These are phyloP conservation scores for Camelina sativa DNA, from an alignment of 345 rosid genomes.

Conservation along the genomic window DNA sequence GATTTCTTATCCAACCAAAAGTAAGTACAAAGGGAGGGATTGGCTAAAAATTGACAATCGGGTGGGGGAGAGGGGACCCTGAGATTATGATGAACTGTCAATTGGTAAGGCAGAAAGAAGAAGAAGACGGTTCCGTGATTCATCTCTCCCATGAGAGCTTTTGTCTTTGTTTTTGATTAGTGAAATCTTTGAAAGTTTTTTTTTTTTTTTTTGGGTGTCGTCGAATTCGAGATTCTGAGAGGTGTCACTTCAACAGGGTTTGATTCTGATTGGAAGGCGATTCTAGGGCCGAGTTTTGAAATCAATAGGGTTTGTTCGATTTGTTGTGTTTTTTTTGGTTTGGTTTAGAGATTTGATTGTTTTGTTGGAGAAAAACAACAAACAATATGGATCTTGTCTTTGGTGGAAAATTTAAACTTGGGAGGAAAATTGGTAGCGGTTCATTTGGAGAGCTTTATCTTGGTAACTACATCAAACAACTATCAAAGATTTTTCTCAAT, in stretches of 20 bases:
- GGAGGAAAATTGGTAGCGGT: constrained; percentile 85
- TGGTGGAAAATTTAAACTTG: constrained; percentile 74
- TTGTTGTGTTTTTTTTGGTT: background rate
- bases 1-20: constrained; percentile 11
- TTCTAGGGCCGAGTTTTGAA: constrained; percentile 21
- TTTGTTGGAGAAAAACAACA: background rate
- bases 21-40: background rate
- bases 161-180: background rate
- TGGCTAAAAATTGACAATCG: constrained; percentile 6
- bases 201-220: background rate
- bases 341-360: constrained; percentile 15
- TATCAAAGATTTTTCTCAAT: too few species aligned
- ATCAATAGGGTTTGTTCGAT: constrained; percentile 1
- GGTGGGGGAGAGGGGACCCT: background rate
- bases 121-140: constrained; percentile 5
- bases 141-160: background rate
- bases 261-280: constrained; percentile 22
- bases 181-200: background rate
- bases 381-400: constrained; percentile 58
- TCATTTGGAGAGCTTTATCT: constrained; percentile 82
- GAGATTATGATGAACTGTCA: constrained; percentile 8
- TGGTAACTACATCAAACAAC: constrained; percentile 41
- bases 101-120: background rate
- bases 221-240: background rate
- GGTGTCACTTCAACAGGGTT: background rate